A percentile compares a stretch with the other conserved stretches of the same genome.
Evolutionary conservation across 2,329 filamentous ascomycete species (phyloP).

Genomic region (Pyrenochaeta sp.): DNA sequence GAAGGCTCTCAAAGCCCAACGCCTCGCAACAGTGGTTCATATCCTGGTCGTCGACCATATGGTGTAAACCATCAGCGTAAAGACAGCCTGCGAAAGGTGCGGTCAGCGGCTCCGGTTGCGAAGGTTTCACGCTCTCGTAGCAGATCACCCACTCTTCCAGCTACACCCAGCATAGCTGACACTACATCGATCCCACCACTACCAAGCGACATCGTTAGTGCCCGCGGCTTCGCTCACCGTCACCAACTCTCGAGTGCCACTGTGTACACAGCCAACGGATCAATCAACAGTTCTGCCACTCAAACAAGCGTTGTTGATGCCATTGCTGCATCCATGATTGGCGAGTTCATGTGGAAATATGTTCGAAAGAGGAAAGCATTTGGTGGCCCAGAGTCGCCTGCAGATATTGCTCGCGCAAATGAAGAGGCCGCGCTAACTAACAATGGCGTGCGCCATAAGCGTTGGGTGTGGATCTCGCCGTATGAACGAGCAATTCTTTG

Average conservation of each 20-base stretch:
- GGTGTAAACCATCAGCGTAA: slow-evolving; percentile 56
- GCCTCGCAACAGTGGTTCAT: slow-evolving; percentile 54
- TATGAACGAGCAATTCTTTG: slow-evolving; percentile 97
- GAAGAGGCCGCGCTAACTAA: slow-evolving; percentile 71
- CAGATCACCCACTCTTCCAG: slow-evolving; percentile 67
- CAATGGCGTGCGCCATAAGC: slow-evolving; percentile 79
- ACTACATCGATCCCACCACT: slow-evolving; percentile 77
- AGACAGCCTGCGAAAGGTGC: slow-evolving; percentile 76
- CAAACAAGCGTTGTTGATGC: slow-evolving; percentile 88
- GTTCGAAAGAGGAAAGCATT: slow-evolving; percentile 89
- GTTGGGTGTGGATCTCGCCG: slow-evolving; percentile 98
- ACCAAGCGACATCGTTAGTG: slow-evolving; percentile 72
- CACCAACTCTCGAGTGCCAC: slow-evolving; percentile 69
- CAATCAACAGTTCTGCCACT: slow-evolving; percentile 66
- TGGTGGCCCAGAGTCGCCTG: slow-evolving; percentile 69
- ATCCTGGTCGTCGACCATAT: slow-evolving; percentile 50
- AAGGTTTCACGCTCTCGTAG: slow-evolving; percentile 53
- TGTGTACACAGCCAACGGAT: slow-evolving; percentile 63
- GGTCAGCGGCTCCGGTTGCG: slow-evolving; percentile 79
- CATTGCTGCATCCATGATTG: slow-evolving; percentile 98
- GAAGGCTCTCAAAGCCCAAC: slow-evolving; percentile 83
- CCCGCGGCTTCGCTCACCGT: slow-evolving; percentile 53
- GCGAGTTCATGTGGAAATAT: slow-evolving; percentile 96
- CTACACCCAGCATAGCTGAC: slow-evolving; percentile 71
- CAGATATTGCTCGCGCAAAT: slow-evolving; percentile 59